Conservation (phyloP, 768 basidiomycete species). For the Suillus plorans region DNA sequence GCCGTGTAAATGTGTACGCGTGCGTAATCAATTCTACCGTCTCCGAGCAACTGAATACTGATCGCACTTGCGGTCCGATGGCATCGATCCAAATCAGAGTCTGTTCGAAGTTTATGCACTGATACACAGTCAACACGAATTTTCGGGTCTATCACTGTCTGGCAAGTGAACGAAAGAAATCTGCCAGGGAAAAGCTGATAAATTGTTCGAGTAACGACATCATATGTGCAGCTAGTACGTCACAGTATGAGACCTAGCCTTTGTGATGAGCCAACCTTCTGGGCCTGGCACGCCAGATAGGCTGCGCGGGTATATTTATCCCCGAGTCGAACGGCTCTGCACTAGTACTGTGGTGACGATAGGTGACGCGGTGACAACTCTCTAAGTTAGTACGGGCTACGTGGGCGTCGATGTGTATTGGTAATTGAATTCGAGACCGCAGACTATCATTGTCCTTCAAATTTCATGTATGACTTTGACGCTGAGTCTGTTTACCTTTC, state of each 20-base stretch:
- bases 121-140: no score
- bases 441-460: not conserved
- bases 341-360: not conserved
- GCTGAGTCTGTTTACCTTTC: not conserved
- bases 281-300: not conserved
- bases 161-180: not conserved
- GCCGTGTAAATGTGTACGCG: not conserved
- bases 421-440: not conserved
- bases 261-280: not conserved
- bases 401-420: not conserved
- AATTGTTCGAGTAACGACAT: not conserved
- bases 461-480: not conserved
- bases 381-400: not conserved
- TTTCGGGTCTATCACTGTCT: no score
- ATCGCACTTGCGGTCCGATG: not conserved
- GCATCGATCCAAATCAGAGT: not conserved
- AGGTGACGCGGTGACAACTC: not conserved
- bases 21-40: not conserved
- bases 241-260: not conserved
- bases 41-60: no score
- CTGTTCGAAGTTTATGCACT: not conserved
- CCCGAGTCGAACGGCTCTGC: not conserved
- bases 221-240: not conserved
- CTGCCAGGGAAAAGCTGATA: not conserved
- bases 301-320: not conserved